These are phyloP conservation scores for Juglanconis sp. DNA, from an alignment of 2,329 filamentous ascomycete species.

Conservation along the genomic window DNA sequence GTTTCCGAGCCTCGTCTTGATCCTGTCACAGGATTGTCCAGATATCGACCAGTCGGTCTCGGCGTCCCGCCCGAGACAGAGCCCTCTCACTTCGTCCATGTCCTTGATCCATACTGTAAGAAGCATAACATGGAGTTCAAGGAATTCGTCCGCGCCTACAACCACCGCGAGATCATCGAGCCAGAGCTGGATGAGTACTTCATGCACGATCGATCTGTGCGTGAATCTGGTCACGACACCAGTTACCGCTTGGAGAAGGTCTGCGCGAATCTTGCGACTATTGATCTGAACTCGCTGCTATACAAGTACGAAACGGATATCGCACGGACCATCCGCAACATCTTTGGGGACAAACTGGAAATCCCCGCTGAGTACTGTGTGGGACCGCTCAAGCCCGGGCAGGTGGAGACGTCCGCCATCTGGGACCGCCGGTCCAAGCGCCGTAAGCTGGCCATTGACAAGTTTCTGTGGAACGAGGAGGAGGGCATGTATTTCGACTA, in stretches of 20 bases:
- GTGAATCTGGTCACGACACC: conserved; percentile 96
- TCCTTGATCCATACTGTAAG: conserved; percentile 76
- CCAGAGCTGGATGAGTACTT: conserved; percentile 94
- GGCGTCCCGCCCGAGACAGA: conserved; percentile 93
- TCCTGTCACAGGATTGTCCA: conserved; percentile 71
- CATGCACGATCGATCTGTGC: conserved; percentile 89
- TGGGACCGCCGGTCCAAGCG: conserved; percentile 89
- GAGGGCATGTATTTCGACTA: conserved; percentile 99
- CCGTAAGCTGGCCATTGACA: conserved; percentile 82
- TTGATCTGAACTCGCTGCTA: conserved; percentile 89
- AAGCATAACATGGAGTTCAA: conserved; percentile 80
- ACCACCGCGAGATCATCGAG: conserved; percentile 70
- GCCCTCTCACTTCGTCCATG: conserved; percentile 78
- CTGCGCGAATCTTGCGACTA: conserved; percentile 84
- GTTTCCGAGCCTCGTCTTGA: conserved; percentile 75
- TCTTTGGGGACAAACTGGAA: conserved; percentile 79
- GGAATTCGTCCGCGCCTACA: conserved; percentile 87
- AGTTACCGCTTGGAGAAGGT: conserved; percentile 88
- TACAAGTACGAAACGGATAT: conserved; percentile 99
- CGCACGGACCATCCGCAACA: conserved; percentile 74
- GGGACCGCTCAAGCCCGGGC: conserved; percentile 61
- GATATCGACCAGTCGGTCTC: conserved; percentile 78
- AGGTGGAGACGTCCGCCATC: conserved; percentile 75
- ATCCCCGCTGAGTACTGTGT: conserved; percentile 81
- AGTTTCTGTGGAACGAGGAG: conserved; percentile 88